Evolutionary conservation across 345 rosid species (phyloP), one percentile per base, ranked within the genome.

Genomic region (Boechera retrofracta): DNA sequence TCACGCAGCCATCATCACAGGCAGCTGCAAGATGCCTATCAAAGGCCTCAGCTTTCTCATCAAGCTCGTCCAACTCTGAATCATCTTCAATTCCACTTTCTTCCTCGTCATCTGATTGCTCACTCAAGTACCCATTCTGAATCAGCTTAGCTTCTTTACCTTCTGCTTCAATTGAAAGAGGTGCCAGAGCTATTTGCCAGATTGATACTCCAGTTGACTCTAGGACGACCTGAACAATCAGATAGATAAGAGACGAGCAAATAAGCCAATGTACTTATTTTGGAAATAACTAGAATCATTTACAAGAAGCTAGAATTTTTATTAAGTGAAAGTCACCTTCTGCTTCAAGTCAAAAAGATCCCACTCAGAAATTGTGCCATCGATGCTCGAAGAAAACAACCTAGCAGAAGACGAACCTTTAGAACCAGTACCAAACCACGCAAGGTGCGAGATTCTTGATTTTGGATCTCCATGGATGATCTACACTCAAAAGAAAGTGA

Each of bases 1-100:
- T 83, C 59, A 95, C 89, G 54, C 90, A 89, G 11, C 99, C 99
- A 86, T 95, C 97, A 80, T 92, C 98, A 64, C 94, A 92, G n/a
- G 91, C 98, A 77, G 87, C 69, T 3, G 99, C 99, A 67, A 89
- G 67, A 56, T 44, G 80, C 62, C 84, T 84, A 82, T 86, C 81
- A 66, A 71, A 82, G 42, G 4, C 49, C 77, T 71, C 66, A 44
- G 73, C 47, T 39, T 82, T 83, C 36, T 67, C 80, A 11, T 80
- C 83, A 70, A 71, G 38, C 69, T 82, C 89, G 51, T 84, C 87
- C 2, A 76, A 76, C n/a, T 85, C 95, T 15, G 90, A 82, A 65
- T 82, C 91, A 79, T 81, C 85, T 71, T 84, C 97, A 69, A 82
- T 82, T 18, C 79, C 97, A 84, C 87, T 90, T 36, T 81, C 82